These are phyloP conservation scores for Pyrrhoderma noxium DNA, from an alignment of 1,284 basidiomycete genomes.

Conservation along the genomic window DNA sequence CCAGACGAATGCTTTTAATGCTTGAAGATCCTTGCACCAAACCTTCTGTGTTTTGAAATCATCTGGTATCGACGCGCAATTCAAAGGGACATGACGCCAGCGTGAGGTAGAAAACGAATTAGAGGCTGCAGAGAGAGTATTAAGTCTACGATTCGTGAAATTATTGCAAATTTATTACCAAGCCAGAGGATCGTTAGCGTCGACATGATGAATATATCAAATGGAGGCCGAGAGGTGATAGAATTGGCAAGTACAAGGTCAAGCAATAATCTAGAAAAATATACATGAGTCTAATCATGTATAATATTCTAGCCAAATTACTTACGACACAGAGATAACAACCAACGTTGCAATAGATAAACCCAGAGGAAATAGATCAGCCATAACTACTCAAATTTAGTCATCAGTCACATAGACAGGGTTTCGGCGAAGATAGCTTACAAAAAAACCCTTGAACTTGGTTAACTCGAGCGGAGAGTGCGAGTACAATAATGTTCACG, in stretches of 20 bases:
- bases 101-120: slow-evolving; percentile 54
- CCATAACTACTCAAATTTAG: slow-evolving; percentile 33
- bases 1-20: slow-evolving; percentile 51
- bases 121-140: slow-evolving; percentile 33
- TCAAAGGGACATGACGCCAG: slow-evolving; percentile 41
- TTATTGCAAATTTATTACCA: slow-evolving; percentile 26
- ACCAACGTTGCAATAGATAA: slow-evolving; percentile 46
- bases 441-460: slow-evolving; percentile 54
- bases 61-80: slow-evolving; percentile 42
- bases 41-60: slow-evolving; percentile 38
- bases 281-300: background rate
- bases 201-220: slow-evolving; percentile 40
- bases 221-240: slow-evolving; percentile 38
- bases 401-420: background rate
- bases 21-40: slow-evolving; percentile 50
- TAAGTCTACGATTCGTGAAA: background rate
- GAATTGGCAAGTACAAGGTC: slow-evolving; percentile 37
- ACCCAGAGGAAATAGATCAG: slow-evolving; percentile 52
- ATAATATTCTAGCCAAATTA: too few species aligned
- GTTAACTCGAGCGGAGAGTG: slow-evolving; percentile 46
- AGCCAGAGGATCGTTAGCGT: slow-evolving; percentile 47
- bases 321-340: slow-evolving; percentile 36
- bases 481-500: slow-evolving; percentile 45
- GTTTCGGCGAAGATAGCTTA: slow-evolving; percentile 26
- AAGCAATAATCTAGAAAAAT: slow-evolving; percentile 32